Conservation (phyloP, 176 grass and related monocot genomes). For the Zea mays region Zm-B73-REFERENCE-NAM-5.0 NC_050101.1:150062501-150063000, state of each 20-base stretch:
- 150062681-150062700: conserved; percentile 3
- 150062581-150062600: not conserved
- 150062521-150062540: conserved; percentile 2
- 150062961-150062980: conserved; percentile 98
- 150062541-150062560: conserved; percentile 2
- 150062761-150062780: conserved; percentile 11
- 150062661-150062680: not conserved
- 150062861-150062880: conserved; percentile 96
- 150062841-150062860: conserved; percentile 99
- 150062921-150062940: conserved; percentile 80
- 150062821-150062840: conserved; percentile 31
- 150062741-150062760: not conserved
- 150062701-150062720: not conserved
- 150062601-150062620: not conserved
- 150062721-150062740: not conserved
- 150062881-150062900: conserved; percentile 92
- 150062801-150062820: conserved; percentile 9
- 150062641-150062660: not conserved
- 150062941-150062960: conserved; percentile 94
- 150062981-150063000: conserved; percentile 98
- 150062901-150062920: conserved; percentile 90
- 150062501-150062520: conserved; percentile 2
- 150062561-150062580: not conserved
- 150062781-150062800: not conserved
- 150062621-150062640: not conserved